Conservation (phyloP, 345 rosid species). For the Fremontodendron californicum region DNA sequence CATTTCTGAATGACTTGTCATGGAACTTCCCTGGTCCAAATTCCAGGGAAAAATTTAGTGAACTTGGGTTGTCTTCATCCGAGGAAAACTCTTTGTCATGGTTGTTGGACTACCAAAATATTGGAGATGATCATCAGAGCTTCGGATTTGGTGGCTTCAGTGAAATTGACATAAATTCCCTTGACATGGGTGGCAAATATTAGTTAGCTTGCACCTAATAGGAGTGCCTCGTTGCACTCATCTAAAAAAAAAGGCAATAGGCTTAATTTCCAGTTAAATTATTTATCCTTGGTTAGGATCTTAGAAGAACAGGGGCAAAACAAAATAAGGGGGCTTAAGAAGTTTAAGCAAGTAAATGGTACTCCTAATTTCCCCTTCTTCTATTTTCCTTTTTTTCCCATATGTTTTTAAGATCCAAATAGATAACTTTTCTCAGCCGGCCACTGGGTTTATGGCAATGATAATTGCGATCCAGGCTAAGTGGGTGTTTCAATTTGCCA, state of each 20-base stretch:
- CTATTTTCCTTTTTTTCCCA: no score
- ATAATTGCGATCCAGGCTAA: background rate
- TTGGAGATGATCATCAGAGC: conserved; percentile 28
- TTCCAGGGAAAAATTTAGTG: conserved; percentile 18
- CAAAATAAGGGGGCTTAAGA: background rate
- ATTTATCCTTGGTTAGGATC: background rate
- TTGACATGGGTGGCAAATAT: conserved; percentile 22
- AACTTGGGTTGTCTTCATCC: conserved; percentile 33
- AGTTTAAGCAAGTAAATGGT: background rate
- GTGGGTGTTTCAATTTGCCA: background rate
- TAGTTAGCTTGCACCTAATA: background rate
- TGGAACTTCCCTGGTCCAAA: conserved; percentile 41
- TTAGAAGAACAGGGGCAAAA: background rate
- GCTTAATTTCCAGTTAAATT: background rate
- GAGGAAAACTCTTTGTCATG: conserved; percentile 39
- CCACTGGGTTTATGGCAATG: background rate
- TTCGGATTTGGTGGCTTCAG: conserved; percentile 38
- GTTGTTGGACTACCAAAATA: conserved; percentile 39
- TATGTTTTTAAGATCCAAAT: background rate
- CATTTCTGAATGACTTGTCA: conserved; percentile 34
- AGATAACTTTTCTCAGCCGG: background rate
- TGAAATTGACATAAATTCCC: conserved; percentile 28
- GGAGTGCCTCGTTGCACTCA: background rate
- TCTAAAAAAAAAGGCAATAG: background rate
- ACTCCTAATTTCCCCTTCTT: background rate